A percentile compares a stretch with the other conserved stretches of the same genome.
phyloP scores from a whole-genome alignment of 148 eudicot species.

The Pharnaceum exiguum region DNA sequence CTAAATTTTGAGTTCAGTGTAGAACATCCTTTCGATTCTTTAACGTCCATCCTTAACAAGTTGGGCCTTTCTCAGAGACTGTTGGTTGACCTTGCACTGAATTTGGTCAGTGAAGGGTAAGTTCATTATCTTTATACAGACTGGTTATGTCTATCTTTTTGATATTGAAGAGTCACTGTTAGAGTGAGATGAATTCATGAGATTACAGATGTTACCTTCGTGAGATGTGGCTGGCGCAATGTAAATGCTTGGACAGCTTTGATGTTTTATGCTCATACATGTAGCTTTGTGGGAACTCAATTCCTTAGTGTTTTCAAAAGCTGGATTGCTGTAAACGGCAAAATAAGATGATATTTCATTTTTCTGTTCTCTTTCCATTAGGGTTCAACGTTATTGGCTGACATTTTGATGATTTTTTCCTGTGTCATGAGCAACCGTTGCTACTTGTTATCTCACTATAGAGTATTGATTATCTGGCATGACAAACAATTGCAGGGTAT shows the following conservation, averaged over 20 bases:
- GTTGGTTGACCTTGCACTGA: constrained; percentile 72
- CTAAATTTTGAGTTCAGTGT: constrained; percentile 87
- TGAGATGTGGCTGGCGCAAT: constrained; percentile 1
- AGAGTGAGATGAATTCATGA: constrained; percentile 3
- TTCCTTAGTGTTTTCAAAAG: neutral
- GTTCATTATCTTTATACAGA: constrained; percentile 20
- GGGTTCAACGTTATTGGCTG: neutral
- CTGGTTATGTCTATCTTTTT: neutral
- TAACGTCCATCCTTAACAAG: constrained; percentile 75
- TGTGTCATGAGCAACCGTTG: constrained; percentile 29
- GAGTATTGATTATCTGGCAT: constrained; percentile 83
- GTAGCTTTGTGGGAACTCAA: constrained; percentile 2
- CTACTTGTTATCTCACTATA: constrained; percentile 31
- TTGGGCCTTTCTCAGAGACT: constrained; percentile 77
- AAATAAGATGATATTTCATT: neutral
- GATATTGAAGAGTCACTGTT: neutral
- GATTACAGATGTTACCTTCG: constrained; percentile 1
- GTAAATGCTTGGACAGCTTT: neutral
- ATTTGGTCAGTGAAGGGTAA: constrained; percentile 93
- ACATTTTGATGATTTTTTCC: constrained; percentile 5
- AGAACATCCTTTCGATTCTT: constrained; percentile 87
- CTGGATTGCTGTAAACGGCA: constrained; percentile 2
- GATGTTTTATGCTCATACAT: constrained; percentile 1
- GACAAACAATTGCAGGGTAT: constrained; percentile 95
- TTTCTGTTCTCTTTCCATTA: neutral